Evolutionary conservation across 2,329 filamentous ascomycete species (phyloP).

Genomic region (Xylaria polymorpha): DNA sequence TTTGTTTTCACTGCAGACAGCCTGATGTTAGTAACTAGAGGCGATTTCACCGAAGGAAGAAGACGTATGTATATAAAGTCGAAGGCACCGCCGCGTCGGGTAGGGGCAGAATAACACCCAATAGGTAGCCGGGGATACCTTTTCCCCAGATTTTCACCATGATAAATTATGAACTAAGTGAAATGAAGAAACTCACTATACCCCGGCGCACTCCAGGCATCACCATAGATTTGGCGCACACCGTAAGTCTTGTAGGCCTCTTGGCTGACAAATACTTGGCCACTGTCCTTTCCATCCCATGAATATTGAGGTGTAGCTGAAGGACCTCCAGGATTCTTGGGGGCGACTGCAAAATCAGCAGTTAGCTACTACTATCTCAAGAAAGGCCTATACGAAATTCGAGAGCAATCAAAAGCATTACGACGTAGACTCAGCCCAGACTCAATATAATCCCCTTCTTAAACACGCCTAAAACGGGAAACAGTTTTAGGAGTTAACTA

Average conservation of each 20-base stretch:
- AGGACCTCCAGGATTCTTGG: slow-evolving; percentile 53
- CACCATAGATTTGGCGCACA: slow-evolving; percentile 51
- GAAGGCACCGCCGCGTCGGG: background rate
- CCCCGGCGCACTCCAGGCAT: slow-evolving; percentile 57
- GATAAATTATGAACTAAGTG: background rate
- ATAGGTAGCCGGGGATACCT: too few relatives aligned
- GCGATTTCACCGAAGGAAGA: background rate
- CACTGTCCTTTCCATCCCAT: slow-evolving; percentile 57
- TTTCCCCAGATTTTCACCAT: background rate
- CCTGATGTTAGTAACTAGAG: background rate
- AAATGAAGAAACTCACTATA: slow-evolving; percentile 25
- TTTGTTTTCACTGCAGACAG: slow-evolving; percentile 54
- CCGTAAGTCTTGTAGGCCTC: slow-evolving; percentile 54
- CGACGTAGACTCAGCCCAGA: background rate
- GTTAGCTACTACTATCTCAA: background rate
- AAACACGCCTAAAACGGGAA: background rate
- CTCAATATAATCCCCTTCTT: background rate
- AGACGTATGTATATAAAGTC: background rate
- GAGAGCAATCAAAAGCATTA: background rate
- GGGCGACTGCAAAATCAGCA: slow-evolving; percentile 46
- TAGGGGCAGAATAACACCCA: too few relatives aligned
- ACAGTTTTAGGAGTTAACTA: background rate
- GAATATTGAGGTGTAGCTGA: slow-evolving; percentile 52
- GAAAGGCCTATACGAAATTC: background rate
- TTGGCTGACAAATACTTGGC: slow-evolving; percentile 60